phyloP scores from a whole-genome alignment of 1,284 basidiomycete genomes.

The Afroboletus lepidellus region DNA sequence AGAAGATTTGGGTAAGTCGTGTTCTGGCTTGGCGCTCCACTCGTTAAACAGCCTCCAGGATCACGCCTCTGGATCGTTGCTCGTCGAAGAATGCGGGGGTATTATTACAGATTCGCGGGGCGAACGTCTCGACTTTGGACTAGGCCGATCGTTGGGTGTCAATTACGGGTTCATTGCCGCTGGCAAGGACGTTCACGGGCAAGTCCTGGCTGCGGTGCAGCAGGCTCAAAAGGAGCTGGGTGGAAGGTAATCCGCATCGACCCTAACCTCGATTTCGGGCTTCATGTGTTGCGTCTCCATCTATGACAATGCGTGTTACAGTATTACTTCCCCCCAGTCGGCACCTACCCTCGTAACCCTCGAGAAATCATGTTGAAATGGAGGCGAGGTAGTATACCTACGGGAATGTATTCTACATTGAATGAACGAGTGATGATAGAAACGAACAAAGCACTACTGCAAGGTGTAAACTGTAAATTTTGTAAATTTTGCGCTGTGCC shows the following conservation, averaged over 20 bases:
- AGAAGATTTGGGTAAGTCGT: conserved; percentile 83
- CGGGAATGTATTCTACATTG: no score
- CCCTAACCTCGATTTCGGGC: not conserved
- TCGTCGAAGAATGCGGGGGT: conserved; percentile 91
- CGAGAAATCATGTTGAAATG: no score
- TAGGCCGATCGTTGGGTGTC: conserved; percentile 81
- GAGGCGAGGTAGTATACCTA: no score
- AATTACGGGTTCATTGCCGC: conserved; percentile 89
- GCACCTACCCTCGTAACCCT: no score
- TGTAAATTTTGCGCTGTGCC: no score
- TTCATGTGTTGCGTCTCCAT: no score
- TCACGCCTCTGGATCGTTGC: conserved; percentile 84
- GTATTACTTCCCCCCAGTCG: no score
- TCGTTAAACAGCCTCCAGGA: conserved; percentile 49
- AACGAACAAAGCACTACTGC: no score
- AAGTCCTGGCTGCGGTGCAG: conserved; percentile 76
- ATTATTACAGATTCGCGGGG: conserved; percentile 84
- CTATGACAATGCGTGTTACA: no score
- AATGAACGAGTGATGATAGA: no score
- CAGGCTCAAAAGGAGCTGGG: conserved; percentile 49
- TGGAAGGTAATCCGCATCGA: not conserved
- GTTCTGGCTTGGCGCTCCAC: not conserved
- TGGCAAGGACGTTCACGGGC: conserved; percentile 63
- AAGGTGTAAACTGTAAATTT: no score
- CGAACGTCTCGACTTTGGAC: conserved; percentile 78